These are phyloP conservation scores for Melaleuca alternifolia DNA, from an alignment of 345 rosid genomes.

Conservation along the genomic window DNA sequence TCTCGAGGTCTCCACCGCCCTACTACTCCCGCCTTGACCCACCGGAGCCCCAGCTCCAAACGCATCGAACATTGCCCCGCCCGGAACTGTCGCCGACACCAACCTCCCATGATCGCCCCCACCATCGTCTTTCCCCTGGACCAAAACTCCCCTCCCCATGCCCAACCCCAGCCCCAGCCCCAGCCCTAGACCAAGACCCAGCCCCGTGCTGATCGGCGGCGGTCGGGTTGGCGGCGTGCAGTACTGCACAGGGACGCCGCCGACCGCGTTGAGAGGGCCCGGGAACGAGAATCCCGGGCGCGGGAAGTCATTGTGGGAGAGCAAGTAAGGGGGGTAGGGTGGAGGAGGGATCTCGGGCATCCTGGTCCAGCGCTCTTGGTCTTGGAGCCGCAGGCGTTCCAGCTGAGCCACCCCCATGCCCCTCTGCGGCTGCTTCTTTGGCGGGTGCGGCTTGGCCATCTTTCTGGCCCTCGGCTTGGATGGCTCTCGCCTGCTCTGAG, in stretches of 20 bases:
- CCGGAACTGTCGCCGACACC: conserved; percentile 6
- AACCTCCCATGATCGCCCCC: background rate
- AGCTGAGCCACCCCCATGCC: conserved; percentile 86
- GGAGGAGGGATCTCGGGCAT: conserved; percentile 8
- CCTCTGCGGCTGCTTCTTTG: conserved; percentile 44
- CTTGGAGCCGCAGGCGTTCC: conserved; percentile 36
- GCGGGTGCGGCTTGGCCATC: conserved; percentile 12
- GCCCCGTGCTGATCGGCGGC: background rate
- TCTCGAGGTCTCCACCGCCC: conserved; percentile 26
- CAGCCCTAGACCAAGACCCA: background rate
- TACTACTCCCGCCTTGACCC: background rate
- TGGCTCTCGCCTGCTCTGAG: background rate
- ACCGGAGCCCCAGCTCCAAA: conserved; percentile 8
- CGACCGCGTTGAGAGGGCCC: conserved; percentile 1
- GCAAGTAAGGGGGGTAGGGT: background rate
- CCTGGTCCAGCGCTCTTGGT: conserved; percentile 34
- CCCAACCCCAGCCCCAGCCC: background rate
- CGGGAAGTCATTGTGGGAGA: background rate
- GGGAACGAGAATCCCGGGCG: background rate
- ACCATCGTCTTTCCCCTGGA: conserved; percentile 11
- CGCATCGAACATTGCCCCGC: conserved; percentile 10
- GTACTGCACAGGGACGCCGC: conserved; percentile 19
- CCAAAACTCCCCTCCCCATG: conserved; percentile 5
- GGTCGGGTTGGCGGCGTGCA: conserved; percentile 2
- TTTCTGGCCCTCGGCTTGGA: background rate